phyloP scores from a whole-genome alignment of 768 basidiomycete genomes.

The Cyathus striatus region DNA sequence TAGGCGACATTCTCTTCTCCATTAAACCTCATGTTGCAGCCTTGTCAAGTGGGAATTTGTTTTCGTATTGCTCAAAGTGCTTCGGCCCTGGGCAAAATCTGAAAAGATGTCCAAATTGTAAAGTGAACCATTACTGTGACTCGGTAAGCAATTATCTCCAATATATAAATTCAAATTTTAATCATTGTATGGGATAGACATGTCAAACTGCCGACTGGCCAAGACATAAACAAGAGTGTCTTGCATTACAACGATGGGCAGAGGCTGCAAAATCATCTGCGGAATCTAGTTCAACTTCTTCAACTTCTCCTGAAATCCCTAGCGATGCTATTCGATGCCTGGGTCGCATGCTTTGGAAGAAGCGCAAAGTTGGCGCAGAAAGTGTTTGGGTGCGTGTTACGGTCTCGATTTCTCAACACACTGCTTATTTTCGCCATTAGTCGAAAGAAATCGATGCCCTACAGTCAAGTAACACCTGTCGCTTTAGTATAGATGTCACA shows the following conservation, averaged over 20 bases:
- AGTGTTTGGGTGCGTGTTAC: constrained; percentile 51
- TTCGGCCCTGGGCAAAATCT: constrained; percentile 36
- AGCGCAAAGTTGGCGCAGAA: constrained; percentile 45
- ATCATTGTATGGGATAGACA: constrained; percentile 28
- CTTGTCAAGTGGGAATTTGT: constrained; percentile 59
- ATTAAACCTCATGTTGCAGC: constrained; percentile 56
- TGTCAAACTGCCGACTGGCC: constrained; percentile 77
- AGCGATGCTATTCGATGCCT: constrained; percentile 78
- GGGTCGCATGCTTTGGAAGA: constrained; percentile 68
- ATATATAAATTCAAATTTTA: neutral
- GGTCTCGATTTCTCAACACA: constrained; percentile 1
- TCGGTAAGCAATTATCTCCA: constrained; percentile 37
- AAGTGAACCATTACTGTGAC: constrained; percentile 70
- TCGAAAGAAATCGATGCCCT: constrained; percentile 59
- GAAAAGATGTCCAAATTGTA: constrained; percentile 74
- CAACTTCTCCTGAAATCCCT: constrained; percentile 44
- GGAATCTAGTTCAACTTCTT: constrained; percentile 8
- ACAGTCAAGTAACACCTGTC: constrained; percentile 58
- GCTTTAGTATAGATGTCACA: neutral
- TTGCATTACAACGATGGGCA: constrained; percentile 56
- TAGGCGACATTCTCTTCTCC: constrained; percentile 59
- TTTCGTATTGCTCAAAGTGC: constrained; percentile 68
- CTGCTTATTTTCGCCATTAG: constrained; percentile 25
- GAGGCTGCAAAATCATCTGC: constrained; percentile 41
- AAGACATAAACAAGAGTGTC: constrained; percentile 76